Evolutionary conservation across 2,329 filamentous ascomycete genomes (phyloP).

Genomic region (Xylariales sp.): DNA sequence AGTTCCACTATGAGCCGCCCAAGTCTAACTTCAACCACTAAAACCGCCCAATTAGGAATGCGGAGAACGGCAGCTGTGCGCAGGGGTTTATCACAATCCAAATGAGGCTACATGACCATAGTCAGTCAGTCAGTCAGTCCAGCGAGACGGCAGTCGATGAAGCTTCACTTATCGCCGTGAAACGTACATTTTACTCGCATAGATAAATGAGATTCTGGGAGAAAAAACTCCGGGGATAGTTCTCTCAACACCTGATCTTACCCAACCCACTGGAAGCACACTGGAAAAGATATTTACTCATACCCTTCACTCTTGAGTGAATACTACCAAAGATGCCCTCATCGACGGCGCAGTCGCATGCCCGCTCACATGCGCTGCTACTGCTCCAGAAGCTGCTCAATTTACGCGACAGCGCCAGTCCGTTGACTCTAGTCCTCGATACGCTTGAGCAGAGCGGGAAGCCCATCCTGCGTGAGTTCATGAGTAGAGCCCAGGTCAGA

Average conservation of each 20-base stretch:
- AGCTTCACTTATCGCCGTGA: slow-evolving; percentile 23
- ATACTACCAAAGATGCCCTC: slow-evolving; percentile 61
- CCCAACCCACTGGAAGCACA: neutral
- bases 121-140: too few species aligned
- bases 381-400: slow-evolving; percentile 85
- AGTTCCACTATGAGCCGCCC: slow-evolving; percentile 13
- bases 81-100: neutral
- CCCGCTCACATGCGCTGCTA: slow-evolving; percentile 85
- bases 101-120: slow-evolving; percentile 1
- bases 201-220: neutral
- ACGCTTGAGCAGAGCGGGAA: slow-evolving; percentile 82
- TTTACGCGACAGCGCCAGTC: slow-evolving; percentile 81
- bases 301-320: neutral
- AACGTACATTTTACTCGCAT: neutral
- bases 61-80: slow-evolving; percentile 25
- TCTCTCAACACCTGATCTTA: neutral
- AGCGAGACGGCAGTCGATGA: slow-evolving; percentile 19
- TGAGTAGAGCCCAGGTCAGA: slow-evolving; percentile 76
- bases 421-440: slow-evolving; percentile 87
- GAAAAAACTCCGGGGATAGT: too few species aligned
- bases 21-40: slow-evolving; percentile 14
- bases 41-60: slow-evolving; percentile 39
- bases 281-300: neutral
- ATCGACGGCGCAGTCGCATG: slow-evolving; percentile 69
- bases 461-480: slow-evolving; percentile 78